Percentiles rank a stretch among this genome's conserved stretches.
Conservation (phyloP, 306 rosid genomes). For the Sechiopsis laciniata region DNA sequence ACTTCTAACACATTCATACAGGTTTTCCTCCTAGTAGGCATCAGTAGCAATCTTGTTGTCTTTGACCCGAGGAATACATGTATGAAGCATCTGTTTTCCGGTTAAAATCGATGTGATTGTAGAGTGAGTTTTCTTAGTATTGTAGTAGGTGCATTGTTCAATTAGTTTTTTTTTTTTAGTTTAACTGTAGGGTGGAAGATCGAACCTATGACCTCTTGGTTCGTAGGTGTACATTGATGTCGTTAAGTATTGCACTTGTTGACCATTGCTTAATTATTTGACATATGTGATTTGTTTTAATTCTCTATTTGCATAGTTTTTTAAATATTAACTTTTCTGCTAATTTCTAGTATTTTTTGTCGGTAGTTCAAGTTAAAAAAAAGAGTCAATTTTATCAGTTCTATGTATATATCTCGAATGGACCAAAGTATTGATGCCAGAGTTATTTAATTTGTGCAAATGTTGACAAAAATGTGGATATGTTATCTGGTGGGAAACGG, state of each 20-base stretch:
- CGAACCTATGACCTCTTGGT: too few species aligned
- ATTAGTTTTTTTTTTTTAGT: too few species aligned
- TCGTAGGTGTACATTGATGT: too few species aligned
- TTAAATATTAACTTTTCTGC: too few species aligned
- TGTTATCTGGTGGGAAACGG: background rate
- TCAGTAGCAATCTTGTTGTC: background rate
- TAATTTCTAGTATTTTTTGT: too few species aligned
- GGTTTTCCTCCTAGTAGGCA: constrained; percentile 9
- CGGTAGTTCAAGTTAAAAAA: too few species aligned
- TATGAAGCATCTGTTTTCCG: background rate
- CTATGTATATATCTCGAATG: too few species aligned
- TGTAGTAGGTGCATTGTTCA: background rate
- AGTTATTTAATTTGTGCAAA: background rate
- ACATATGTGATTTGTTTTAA: background rate
- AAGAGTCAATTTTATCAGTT: too few species aligned
- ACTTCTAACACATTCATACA: background rate
- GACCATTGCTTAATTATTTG: background rate
- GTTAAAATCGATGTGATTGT: background rate
- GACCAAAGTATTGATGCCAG: background rate
- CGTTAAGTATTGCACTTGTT: too few species aligned
- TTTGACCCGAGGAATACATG: background rate
- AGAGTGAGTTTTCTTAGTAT: background rate
- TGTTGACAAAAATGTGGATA: background rate
- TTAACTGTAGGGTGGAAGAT: too few species aligned
- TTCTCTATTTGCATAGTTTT: too few species aligned